Base-by-base conservation (phyloP, 2,329 filamentous ascomycete species). In the Hymenoscyphus salicellus region DNA sequence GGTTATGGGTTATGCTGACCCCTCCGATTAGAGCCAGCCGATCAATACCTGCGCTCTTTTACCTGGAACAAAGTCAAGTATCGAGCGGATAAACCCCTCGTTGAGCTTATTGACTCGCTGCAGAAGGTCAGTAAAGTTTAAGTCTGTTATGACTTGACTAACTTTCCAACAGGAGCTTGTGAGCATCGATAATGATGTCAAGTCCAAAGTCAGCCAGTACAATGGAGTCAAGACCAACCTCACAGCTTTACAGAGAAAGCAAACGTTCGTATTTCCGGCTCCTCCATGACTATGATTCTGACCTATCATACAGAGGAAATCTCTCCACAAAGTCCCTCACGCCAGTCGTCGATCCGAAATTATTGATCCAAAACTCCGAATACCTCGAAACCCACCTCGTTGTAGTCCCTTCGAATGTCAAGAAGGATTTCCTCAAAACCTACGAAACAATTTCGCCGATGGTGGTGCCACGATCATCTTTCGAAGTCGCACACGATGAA, bases 21-120 rank as follows among this genome's bases (percentile, higher is more conserved):
- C 28, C 14, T 69, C 17, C 66, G 64, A 41, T 65, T 58, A 98
- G 94, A 96, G 78, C 93, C 95, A n/a, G 93, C 94, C 66, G 94
- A 97, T 73, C 90, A 94, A 76, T 99, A 98, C 76, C 82, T 99
- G 56, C 87, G 89, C 75, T 89, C 85, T 63, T 99, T 98, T 79
- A 85, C 87, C 70, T 99, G 95, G 95, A 98, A 98, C 81, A 97
- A 95, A 79, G 92, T 96, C 79, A 95, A 97, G 77, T 99, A 98
- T 79, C 89, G 95, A 73, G 89, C 91, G 68, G 95, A 99, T 78
- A 96, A 94, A 77, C 86, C 94, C 60, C 85, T 99, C 66, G 85
- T 87, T 63, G 94, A 98, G 75, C 83, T 98, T 65, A 89, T 97
- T 72, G 90, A 93, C 77, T 89, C 88, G 49, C 81, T 99, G 65